Evolutionary conservation across 495 filamentous ascomycete genomes (phyloP).

Genomic region (Hypoxylon lenormandii): DNA sequence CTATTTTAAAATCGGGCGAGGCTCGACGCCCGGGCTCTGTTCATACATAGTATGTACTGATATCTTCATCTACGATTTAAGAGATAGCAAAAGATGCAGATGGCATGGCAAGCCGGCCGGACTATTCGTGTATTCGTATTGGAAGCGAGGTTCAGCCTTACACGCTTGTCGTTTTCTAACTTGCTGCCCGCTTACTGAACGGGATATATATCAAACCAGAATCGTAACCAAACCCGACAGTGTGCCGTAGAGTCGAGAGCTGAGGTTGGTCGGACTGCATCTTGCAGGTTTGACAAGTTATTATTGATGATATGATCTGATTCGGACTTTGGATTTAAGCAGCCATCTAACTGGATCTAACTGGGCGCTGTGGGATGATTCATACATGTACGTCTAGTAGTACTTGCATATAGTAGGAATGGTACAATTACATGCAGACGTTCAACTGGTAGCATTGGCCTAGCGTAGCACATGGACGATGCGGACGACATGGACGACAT

Average conservation of each 20-base stretch:
- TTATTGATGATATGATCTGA: constrained; percentile 39
- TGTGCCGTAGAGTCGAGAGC: constrained; percentile 19
- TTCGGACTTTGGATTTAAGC: constrained; percentile 37
- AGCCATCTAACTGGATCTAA: constrained; percentile 24
- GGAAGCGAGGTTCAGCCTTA: constrained; percentile 35
- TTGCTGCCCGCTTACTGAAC: neutral
- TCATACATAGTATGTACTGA: no score
- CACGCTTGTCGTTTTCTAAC: neutral
- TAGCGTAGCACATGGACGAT: neutral
- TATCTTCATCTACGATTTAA: no score
- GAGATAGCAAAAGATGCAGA: no score
- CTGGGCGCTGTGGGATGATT: constrained; percentile 32
- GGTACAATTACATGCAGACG: constrained; percentile 8
- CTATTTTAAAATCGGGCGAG: constrained; percentile 11
- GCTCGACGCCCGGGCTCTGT: neutral
- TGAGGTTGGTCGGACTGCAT: constrained; percentile 24
- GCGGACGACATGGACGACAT: no score
- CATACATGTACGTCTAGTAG: constrained; percentile 18
- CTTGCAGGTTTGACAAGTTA: constrained; percentile 20
- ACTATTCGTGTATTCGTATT: constrained; percentile 17
- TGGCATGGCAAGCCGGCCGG: constrained; percentile 2
- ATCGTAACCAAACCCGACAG: constrained; percentile 3
- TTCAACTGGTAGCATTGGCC: neutral
- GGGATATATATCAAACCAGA: constrained; percentile 7
- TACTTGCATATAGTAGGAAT: constrained; percentile 8